phyloP scores from a whole-genome alignment of 805 yeast species.

The Yamadazyma laniorum region DNA sequence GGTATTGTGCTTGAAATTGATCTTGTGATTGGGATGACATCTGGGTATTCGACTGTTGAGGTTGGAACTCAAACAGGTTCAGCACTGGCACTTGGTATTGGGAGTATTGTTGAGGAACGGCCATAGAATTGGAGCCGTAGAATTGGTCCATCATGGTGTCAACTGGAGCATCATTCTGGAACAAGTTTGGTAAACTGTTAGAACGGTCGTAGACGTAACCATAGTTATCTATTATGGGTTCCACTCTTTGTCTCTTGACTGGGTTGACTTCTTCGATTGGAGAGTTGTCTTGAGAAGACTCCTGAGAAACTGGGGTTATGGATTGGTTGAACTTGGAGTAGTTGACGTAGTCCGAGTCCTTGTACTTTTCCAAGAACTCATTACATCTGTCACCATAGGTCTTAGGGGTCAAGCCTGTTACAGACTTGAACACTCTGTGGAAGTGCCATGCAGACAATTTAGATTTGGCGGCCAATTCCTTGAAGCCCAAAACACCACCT shows the following conservation, averaged over 20 bases:
- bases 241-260: neutral
- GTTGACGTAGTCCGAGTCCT: conserved; percentile 19
- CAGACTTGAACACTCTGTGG: conserved; percentile 83
- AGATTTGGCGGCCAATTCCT: conserved; percentile 82
- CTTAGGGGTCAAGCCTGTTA: conserved; percentile 85
- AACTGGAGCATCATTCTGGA: neutral
- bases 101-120: neutral
- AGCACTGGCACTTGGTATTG: neutral
- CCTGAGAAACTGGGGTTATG: conserved; percentile 12
- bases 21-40: too few species aligned
- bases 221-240: neutral
- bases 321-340: conserved; percentile 12
- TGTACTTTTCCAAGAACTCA: conserved; percentile 47
- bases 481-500: conserved; percentile 80
- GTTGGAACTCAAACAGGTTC: conserved; percentile 2
- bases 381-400: conserved; percentile 84
- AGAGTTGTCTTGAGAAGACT: conserved; percentile 2
- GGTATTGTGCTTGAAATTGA: neutral
- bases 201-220: neutral
- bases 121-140: neutral
- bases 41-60: neutral
- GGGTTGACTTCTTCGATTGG: neutral
- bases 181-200: conserved; percentile 8
- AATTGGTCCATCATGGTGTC: neutral
- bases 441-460: conserved; percentile 90